Conservation (phyloP, 2,329 filamentous ascomycete species). For the Monilinia laxa region DNA sequence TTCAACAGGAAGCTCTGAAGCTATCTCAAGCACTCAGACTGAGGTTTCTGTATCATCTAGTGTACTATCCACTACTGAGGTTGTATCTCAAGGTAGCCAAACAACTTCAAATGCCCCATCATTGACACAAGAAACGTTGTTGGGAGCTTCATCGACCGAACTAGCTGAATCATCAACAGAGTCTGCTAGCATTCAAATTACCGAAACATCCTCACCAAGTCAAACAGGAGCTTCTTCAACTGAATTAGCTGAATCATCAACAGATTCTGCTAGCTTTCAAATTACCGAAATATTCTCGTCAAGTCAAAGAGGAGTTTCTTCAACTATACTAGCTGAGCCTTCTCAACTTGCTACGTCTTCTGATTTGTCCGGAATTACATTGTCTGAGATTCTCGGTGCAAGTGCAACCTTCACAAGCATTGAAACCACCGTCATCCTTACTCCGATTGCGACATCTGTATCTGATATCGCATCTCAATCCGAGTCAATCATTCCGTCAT, state of each 20-base stretch:
- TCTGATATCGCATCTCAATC: not conserved
- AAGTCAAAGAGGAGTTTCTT: not conserved
- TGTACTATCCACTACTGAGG: not conserved
- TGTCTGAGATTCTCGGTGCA: not conserved
- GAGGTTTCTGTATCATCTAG: not conserved
- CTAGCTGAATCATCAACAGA: not conserved
- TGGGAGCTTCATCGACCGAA: not conserved
- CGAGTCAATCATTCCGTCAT: not conserved
- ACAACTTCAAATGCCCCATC: not conserved
- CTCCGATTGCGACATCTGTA: not conserved
- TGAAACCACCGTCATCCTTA: conserved; percentile 1
- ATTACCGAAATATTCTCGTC: not conserved
- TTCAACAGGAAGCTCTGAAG: not conserved
- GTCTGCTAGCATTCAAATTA: not conserved
- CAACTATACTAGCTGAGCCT: not conserved
- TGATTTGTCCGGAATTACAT: not conserved
- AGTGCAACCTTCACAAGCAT: conserved; percentile 2
- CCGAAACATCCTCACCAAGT: not conserved
- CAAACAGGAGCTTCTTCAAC: not conserved
- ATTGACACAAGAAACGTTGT: not conserved
- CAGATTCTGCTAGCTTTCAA: not conserved
- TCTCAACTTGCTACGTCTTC: not conserved
- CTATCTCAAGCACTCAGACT: not conserved
- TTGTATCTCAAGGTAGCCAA: not conserved
- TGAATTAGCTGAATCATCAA: not conserved